Evolutionary conservation across 1,139 yeast genomes (phyloP), one percentile per base, ranked within the genome.

Genomic region (Kurtzmaniella quercitrusa): DNA sequence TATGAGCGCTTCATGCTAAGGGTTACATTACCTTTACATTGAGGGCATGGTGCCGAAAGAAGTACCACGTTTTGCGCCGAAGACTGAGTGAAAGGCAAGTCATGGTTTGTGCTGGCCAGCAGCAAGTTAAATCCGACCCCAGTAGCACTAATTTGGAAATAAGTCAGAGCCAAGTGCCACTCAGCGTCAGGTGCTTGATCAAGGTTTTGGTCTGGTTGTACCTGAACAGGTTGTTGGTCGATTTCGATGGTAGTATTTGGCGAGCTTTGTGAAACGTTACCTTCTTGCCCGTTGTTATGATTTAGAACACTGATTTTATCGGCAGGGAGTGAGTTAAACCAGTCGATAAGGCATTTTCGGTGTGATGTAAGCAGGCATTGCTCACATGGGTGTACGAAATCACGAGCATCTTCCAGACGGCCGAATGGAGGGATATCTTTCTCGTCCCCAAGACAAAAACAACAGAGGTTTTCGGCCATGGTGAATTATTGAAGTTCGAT

Each of bases 351-450:
- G 46, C 78, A 72, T 47, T 66, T 68, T 30, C 67, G 53, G 53
- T 72, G 78, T 21, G 70, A 55, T 4, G 58, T 58, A 33, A 72
- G 45, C 11, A 66, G 57, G 48, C 78, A 72, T 2, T 72, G 66
- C 16, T 61, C 45, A 50, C 78, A 72, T 0, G 77, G 77, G n/a
- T 55, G 54, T 14, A 71, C 51, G 41, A 72, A 52, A 44, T 67
- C 74, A 45, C 56, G 54, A 3, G 75, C 75, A 47, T 71, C 77
- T 11, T 51, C 44, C n/a, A 57, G 42, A 1, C 56, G 50, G 0
- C 76, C 76, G 48, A 71, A 71, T 3, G 75, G 70, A 2, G 77
- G 77, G 5, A 68, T 51, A 34, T 71, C 77, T 7, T 61, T 53
- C 33, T 52, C 57, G 17, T 63, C 71, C 3, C 76, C 76, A 6